Conservation (phyloP, 441 rosid species). For the Arabidopsis hybrid region DNA sequence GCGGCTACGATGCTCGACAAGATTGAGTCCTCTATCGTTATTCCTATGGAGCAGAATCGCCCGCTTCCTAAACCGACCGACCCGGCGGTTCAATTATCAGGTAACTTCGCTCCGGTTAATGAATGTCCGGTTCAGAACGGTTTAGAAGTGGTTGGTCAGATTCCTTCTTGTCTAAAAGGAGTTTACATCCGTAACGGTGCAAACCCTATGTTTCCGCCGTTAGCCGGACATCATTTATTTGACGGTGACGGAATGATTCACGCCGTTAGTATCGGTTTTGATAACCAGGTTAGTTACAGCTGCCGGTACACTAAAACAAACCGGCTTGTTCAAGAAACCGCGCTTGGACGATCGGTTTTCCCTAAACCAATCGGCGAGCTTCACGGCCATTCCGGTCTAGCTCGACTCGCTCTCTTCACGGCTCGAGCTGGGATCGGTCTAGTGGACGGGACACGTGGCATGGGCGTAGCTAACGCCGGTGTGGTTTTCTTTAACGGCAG, state of each 20-base stretch:
- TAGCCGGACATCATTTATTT: constrained; percentile 69
- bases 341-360: constrained; percentile 59
- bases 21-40: constrained; percentile 53
- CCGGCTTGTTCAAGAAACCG: constrained; percentile 64
- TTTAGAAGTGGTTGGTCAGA: constrained; percentile 57
- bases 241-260: constrained; percentile 90
- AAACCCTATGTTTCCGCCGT: constrained; percentile 64
- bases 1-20: constrained; percentile 55
- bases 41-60: constrained; percentile 48
- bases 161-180: constrained; percentile 60
- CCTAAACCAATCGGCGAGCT: constrained; percentile 76
- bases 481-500: constrained; percentile 67
- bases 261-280: constrained; percentile 56
- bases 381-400: constrained; percentile 70
- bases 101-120: constrained; percentile 68
- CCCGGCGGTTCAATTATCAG: constrained; percentile 55
- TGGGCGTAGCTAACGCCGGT: constrained; percentile 78
- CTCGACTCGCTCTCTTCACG: constrained; percentile 63
- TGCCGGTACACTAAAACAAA: constrained; percentile 71
- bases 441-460: constrained; percentile 61
- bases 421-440: constrained; percentile 61
- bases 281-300: constrained; percentile 59
- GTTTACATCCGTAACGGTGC: constrained; percentile 72
- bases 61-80: constrained; percentile 47
- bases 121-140: constrained; percentile 66